These are phyloP conservation scores for Escovopsis sp. DNA, from an alignment of 2,329 filamentous ascomycete genomes.

Conservation along the genomic window DNA sequence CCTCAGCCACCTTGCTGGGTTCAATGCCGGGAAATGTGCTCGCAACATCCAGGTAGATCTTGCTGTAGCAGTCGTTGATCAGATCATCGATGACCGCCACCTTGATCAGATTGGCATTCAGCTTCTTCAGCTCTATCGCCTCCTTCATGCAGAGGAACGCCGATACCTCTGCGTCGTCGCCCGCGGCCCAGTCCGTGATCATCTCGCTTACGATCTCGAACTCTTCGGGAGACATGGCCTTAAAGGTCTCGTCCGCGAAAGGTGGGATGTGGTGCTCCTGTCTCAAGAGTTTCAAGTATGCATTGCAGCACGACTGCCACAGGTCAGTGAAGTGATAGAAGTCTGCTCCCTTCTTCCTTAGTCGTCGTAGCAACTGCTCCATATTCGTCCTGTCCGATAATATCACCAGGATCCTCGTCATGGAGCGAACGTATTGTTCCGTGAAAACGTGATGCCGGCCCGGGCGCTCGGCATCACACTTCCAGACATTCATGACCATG, in stretches of 20 bases:
- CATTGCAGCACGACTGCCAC: conserved; percentile 41
- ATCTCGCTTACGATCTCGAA: conserved; percentile 42
- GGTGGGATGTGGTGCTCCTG: conserved; percentile 30
- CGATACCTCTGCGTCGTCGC: conserved; percentile 21
- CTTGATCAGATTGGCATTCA: conserved; percentile 84
- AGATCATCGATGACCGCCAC: conserved; percentile 76
- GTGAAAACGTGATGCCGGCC: conserved; percentile 90
- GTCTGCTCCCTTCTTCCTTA: conserved; percentile 70
- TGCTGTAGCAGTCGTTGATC: conserved; percentile 79
- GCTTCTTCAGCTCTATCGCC: conserved; percentile 44
- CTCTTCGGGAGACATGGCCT: conserved; percentile 36
- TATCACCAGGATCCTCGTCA: conserved; percentile 58
- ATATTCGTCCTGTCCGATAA: conserved; percentile 62
- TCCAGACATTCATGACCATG: conserved; percentile 91
- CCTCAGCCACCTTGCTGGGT: conserved; percentile 32
- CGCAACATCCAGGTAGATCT: conserved; percentile 55
- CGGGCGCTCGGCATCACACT: conserved; percentile 69
- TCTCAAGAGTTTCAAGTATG: conserved; percentile 39
- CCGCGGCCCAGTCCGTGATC: conserved; percentile 39
- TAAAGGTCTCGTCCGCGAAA: conserved; percentile 40
- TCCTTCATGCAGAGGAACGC: conserved; percentile 43
- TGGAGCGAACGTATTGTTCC: conserved; percentile 70
- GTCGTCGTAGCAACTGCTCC: conserved; percentile 62
- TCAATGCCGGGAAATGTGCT: conserved; percentile 40
- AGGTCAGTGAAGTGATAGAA: conserved; percentile 48